phyloP scores from a whole-genome alignment of 2,329 filamentous ascomycete genomes.

The Microthyrium microscopicum region DNA sequence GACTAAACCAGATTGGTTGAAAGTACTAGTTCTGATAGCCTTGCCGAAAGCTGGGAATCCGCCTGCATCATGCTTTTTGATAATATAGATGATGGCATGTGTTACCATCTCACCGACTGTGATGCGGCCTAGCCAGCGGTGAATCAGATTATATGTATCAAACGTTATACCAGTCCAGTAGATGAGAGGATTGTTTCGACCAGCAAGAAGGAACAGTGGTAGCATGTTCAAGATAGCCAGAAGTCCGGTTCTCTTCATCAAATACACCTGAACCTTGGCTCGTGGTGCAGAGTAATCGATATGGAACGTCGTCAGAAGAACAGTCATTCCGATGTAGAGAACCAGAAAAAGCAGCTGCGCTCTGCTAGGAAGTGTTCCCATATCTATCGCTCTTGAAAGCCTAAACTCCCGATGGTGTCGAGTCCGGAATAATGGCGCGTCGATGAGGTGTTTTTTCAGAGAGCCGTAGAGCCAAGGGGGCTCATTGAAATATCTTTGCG shows the following conservation, averaged over 20 bases:
- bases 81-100: constrained; percentile 46
- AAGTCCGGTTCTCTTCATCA: constrained; percentile 51
- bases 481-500: constrained; percentile 59
- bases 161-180: constrained; percentile 56
- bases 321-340: constrained; percentile 31
- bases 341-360: constrained; percentile 30
- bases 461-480: constrained; percentile 34
- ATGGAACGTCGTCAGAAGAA: constrained; percentile 28
- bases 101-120: constrained; percentile 51
- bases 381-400: constrained; percentile 30
- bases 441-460: constrained; percentile 29
- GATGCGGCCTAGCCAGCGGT: constrained; percentile 67
- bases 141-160: constrained; percentile 67
- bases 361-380: constrained; percentile 32
- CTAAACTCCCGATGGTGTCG: constrained; percentile 36
- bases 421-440: constrained; percentile 29
- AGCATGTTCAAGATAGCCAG: constrained; percentile 63
- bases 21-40: not conserved
- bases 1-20: not conserved
- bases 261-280: constrained; percentile 52
- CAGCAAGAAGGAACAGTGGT: constrained; percentile 57
- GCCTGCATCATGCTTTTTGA: constrained; percentile 20
- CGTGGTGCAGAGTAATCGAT: constrained; percentile 49
- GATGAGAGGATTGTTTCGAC: constrained; percentile 66
- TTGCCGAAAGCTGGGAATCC: not conserved